A percentile compares a stretch with the other conserved stretches of the same genome.
phyloP scores from a whole-genome alignment of 192 early-diverging fungal species.

The Obelidium mucronatum region DNA sequence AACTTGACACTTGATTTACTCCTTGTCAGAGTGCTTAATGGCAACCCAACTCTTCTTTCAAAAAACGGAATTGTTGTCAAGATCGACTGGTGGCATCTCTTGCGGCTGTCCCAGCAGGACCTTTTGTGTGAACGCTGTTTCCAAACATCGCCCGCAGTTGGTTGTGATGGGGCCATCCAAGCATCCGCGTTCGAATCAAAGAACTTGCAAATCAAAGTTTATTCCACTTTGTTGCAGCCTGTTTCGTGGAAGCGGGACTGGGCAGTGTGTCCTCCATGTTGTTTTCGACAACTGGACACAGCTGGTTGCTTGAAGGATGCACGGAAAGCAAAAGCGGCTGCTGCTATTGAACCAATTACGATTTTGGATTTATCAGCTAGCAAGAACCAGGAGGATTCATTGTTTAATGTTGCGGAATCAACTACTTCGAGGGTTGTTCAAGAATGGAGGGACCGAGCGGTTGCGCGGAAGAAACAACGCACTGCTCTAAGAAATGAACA shows the following conservation, averaged over 20 bases:
- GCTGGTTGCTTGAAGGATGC: neutral
- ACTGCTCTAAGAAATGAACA: neutral
- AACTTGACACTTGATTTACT: neutral
- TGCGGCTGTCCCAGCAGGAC: neutral
- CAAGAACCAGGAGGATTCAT: too few species aligned
- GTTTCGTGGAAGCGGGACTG: neutral
- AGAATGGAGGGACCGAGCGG: neutral
- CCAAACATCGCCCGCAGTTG: too few species aligned
- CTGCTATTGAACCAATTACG: too few species aligned
- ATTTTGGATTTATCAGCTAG: too few species aligned
- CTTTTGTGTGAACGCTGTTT: neutral
- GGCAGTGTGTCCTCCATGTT: neutral
- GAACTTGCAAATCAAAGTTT: neutral
- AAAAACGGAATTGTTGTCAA: neutral
- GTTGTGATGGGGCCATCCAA: neutral
- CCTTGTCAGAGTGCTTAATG: neutral
- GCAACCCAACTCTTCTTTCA: neutral
- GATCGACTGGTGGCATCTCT: neutral
- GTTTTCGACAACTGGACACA: neutral
- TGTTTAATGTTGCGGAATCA: neutral
- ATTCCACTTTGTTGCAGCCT: neutral
- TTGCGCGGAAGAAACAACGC: neutral
- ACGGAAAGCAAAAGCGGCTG: too few species aligned
- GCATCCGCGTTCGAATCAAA: neutral
- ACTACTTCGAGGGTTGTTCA: neutral